Base-by-base conservation (phyloP, 306 rosid genomes). In the Myrica gale region DNA sequence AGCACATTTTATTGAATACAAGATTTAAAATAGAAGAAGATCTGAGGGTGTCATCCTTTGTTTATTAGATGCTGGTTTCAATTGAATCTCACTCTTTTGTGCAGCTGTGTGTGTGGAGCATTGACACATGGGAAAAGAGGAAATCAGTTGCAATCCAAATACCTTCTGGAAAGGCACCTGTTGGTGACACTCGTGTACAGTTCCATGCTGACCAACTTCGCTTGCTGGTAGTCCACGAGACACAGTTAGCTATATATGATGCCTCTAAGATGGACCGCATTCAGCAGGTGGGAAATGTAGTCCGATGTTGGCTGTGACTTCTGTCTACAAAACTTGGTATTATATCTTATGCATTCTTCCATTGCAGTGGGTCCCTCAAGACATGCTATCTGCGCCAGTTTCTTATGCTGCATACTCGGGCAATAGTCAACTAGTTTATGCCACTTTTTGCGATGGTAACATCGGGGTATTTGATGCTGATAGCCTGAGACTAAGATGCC, bases 41-140 rank as follows among this genome's bases (percentile, higher is more conserved):
- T 65, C 17, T 41, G 16, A 65, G 70, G 47, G 8, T 42, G 70
- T 13, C 9, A 21, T 8, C 50, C 16, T 73, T 46, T 39, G 21
- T 37, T 7, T 45, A 19, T 43, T 44, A 50, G 41, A 48, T 54
- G 8, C 21, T 73, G 23, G 51, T 39, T 37, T 85, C 73, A 75
- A 69, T 52, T 73, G 23, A 63, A 75, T 68, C 56, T 53, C 13
- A 80, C 75, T 76, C 57, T 17, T 77, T 74, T 76, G 56, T 79
- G 79, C 90, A 93, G 98, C 85, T 93, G 5, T 91, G 93, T 66
- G 81, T 90, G 72, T 91, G 97, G 96, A 91, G 86, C 87, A 90
- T 93, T 82, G 97, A 91, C 84, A 79, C 92, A 46, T 93, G 98
- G 98, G 98, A 91, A 90, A 93, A 91, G 89, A 89, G 96, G 78